These are phyloP conservation scores for Umbelopsis isabellina DNA, from an alignment of 192 early-diverging fungal species.

Conservation along the genomic window DNA sequence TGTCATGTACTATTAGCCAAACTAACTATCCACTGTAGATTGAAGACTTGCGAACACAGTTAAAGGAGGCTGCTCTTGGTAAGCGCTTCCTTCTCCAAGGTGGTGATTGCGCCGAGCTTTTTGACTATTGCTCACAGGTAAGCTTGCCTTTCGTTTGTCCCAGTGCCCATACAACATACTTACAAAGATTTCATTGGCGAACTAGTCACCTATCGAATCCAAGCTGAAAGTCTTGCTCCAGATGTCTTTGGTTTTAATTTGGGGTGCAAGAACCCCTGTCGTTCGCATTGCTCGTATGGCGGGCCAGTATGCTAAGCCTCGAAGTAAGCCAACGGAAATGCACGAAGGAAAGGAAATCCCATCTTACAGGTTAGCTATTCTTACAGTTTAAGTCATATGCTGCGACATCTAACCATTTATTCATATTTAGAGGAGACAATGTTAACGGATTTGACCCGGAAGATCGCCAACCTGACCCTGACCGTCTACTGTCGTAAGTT, in stretches of 20 bases:
- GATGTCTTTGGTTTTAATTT: constrained; percentile 94
- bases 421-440: constrained; percentile 81
- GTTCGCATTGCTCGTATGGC: constrained; percentile 98
- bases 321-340: constrained; percentile 89
- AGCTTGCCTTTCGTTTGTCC: background rate
- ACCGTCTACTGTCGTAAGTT: constrained; percentile 77
- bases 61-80: constrained; percentile 87
- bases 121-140: constrained; percentile 96
- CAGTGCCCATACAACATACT: background rate
- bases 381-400: background rate
- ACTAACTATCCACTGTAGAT: constrained; percentile 53
- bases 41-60: constrained; percentile 76
- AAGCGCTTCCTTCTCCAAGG: constrained; percentile 96
- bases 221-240: constrained; percentile 97
- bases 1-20: background rate
- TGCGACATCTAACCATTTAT: background rate
- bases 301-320: constrained; percentile 98
- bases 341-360: constrained; percentile 80
- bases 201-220: constrained; percentile 85
- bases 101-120: constrained; percentile 98
- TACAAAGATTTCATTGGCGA: background rate
- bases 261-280: constrained; percentile 92
- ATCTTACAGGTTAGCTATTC: constrained; percentile 65
- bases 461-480: constrained; percentile 89
- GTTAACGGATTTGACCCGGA: constrained; percentile 92